phyloP scores from a whole-genome alignment of 1,284 basidiomycete genomes.

The Pseudozyma thailandica region DNA sequence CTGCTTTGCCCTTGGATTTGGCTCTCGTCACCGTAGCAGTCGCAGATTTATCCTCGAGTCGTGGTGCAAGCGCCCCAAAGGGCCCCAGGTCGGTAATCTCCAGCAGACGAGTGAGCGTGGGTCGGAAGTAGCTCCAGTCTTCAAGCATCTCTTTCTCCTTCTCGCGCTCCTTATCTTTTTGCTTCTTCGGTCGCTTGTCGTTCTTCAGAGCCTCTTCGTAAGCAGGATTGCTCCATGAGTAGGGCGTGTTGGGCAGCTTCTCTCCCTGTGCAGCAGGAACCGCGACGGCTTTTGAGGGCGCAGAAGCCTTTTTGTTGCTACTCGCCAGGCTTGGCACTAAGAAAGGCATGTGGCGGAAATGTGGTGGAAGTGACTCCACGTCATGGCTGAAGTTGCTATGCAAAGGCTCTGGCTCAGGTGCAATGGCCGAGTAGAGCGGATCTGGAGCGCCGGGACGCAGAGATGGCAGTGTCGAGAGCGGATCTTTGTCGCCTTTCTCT shows the following conservation, averaged over 20 bases:
- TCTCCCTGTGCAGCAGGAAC: neutral
- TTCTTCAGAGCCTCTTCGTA: constrained; percentile 48
- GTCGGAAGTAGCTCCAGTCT: constrained; percentile 60
- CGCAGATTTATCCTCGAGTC: neutral
- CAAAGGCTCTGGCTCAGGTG: constrained; percentile 32
- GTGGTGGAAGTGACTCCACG: constrained; percentile 27
- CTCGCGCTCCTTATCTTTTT: constrained; percentile 55
- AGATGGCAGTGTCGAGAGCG: constrained; percentile 41
- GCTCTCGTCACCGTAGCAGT: neutral
- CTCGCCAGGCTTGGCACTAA: constrained; percentile 18
- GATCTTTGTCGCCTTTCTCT: constrained; percentile 45
- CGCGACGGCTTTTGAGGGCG: neutral
- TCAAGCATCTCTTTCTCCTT: constrained; percentile 57
- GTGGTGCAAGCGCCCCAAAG: constrained; percentile 19
- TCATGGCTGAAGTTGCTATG: constrained; percentile 37
- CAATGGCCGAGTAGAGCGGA: constrained; percentile 37
- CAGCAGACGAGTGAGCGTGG: constrained; percentile 46
- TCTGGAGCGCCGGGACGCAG: constrained; percentile 41
- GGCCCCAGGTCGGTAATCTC: constrained; percentile 50
- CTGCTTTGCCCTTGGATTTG: constrained; percentile 3
- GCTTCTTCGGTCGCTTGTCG: constrained; percentile 53
- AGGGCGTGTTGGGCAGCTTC: constrained; percentile 7
- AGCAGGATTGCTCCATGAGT: constrained; percentile 38
- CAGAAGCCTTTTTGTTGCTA: neutral
- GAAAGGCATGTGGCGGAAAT: constrained; percentile 45